Percentiles rank a stretch among this genome's conserved stretches.
Conservation (phyloP, 208 protist species). For the Leptomonas pyrrhocoris region DNA sequence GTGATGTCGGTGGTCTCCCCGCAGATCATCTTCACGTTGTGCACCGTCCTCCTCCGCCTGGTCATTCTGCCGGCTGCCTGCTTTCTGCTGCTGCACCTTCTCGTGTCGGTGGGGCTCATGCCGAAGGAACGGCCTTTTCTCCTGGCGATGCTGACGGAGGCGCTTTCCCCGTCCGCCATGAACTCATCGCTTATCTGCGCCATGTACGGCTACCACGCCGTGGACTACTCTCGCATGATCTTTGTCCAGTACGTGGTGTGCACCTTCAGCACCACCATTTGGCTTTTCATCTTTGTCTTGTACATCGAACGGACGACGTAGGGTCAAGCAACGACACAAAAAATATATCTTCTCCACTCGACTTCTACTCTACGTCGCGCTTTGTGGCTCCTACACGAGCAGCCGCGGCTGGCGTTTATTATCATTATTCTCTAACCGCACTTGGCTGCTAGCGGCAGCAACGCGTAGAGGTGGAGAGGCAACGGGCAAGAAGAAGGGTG, state of each 20-base stretch:
- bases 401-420: too few relatives aligned
- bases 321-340: too few relatives aligned
- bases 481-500: too few relatives aligned
- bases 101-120: constrained; percentile 47
- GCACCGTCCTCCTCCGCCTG: constrained; percentile 52
- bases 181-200: constrained; percentile 74
- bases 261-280: constrained; percentile 60
- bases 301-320: too few relatives aligned
- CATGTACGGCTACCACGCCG: constrained; percentile 59
- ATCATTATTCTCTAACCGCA: too few relatives aligned
- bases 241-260: constrained; percentile 64
- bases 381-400: too few relatives aligned
- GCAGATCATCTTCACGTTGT: constrained; percentile 40
- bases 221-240: constrained; percentile 63
- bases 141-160: constrained; percentile 57
- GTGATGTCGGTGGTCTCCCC: constrained; percentile 17
- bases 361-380: too few relatives aligned
- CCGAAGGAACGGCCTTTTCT: constrained; percentile 58
- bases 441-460: too few relatives aligned
- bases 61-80: constrained; percentile 56
- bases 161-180: constrained; percentile 63
- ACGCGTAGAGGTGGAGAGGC: too few relatives aligned
- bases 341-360: too few relatives aligned
- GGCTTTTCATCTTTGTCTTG: constrained; percentile 45
- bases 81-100: constrained; percentile 56